Conservation (phyloP, 2,329 filamentous ascomycete species). For the Helotiales sp. region DNA sequence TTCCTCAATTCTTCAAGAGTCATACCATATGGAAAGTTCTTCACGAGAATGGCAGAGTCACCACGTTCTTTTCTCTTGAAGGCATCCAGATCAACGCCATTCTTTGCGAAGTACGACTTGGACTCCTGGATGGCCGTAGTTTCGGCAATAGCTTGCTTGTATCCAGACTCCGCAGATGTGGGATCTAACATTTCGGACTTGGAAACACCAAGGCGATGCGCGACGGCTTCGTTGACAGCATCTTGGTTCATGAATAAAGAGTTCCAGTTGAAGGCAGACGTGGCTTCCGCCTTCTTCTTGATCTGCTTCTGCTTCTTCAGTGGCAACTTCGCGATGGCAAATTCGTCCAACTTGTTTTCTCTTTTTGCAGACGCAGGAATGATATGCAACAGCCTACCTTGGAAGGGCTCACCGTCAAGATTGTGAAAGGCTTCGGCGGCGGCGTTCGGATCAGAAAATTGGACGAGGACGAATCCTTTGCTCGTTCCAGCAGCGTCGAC, state of each 20-base stretch:
- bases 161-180: constrained; percentile 90
- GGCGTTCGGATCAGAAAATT: constrained; percentile 72
- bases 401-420: constrained; percentile 85
- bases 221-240: constrained; percentile 88
- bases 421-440: constrained; percentile 80
- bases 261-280: constrained; percentile 94
- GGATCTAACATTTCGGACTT: constrained; percentile 94
- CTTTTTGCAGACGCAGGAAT: constrained; percentile 84
- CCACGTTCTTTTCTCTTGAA: constrained; percentile 87
- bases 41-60: constrained; percentile 86
- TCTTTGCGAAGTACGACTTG: constrained; percentile 84
- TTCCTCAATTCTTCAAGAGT: constrained; percentile 58
- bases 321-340: constrained; percentile 85
- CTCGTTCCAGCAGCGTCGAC: constrained; percentile 72
- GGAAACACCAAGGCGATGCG: constrained; percentile 82
- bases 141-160: constrained; percentile 96
- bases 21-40: constrained; percentile 83
- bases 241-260: constrained; percentile 99
- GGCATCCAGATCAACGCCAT: constrained; percentile 89
- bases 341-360: constrained; percentile 83
- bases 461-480: constrained; percentile 90
- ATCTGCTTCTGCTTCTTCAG: constrained; percentile 94
- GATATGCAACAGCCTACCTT: constrained; percentile 90
- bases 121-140: constrained; percentile 96
- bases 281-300: constrained; percentile 80